A percentile compares a stretch with the other conserved stretches of the same genome.
Evolutionary conservation across 2,329 filamentous ascomycete species (phyloP).

Genomic region (Phialocephala sp.): DNA sequence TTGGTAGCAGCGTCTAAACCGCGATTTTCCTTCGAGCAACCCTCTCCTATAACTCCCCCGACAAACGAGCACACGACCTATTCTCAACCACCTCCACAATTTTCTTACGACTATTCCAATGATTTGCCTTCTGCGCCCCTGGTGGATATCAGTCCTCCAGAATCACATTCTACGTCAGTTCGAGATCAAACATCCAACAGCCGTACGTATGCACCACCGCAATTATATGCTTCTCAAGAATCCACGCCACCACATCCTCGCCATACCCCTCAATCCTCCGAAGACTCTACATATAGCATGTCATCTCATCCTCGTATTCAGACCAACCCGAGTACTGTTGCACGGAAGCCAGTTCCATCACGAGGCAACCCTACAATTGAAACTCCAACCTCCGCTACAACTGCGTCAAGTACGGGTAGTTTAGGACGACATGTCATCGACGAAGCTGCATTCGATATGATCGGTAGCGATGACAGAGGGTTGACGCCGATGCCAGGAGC

Average conservation of each 20-base stretch:
- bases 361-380: conserved; percentile 45
- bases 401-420: conserved; percentile 48
- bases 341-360: conserved; percentile 58
- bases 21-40: conserved; percentile 39
- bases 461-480: conserved; percentile 29
- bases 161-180: conserved; percentile 13
- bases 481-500: conserved; percentile 28
- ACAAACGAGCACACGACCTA: conserved; percentile 27
- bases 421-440: conserved; percentile 51
- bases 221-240: conserved; percentile 23
- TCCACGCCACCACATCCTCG: conserved; percentile 14
- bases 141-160: conserved; percentile 16
- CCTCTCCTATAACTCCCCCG: conserved; percentile 29
- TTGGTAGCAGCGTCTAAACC: conserved; percentile 41
- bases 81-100: conserved; percentile 31
- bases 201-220: conserved; percentile 32
- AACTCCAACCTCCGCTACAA: conserved; percentile 46
- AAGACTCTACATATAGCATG: conserved; percentile 34
- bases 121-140: conserved; percentile 16
- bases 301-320: conserved; percentile 42
- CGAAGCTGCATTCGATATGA: conserved; percentile 54
- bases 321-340: conserved; percentile 52
- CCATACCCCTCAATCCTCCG: conserved; percentile 31
- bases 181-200: conserved; percentile 11
- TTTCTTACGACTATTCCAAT: conserved; percentile 21